phyloP scores from a whole-genome alignment of 345 rosid genomes.

The Bruguiera parviflora region DNA sequence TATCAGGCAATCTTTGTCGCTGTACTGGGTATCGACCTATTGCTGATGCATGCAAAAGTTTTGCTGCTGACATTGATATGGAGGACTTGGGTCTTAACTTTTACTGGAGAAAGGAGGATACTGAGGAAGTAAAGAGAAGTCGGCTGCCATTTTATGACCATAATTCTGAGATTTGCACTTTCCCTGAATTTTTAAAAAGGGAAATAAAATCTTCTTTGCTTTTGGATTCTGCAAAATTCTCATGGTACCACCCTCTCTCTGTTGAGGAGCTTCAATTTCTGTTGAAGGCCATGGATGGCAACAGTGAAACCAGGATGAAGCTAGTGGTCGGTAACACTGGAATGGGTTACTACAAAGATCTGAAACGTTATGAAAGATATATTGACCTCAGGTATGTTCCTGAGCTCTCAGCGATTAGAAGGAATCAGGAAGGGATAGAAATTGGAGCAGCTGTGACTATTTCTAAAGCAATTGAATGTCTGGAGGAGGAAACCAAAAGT shows the following conservation, averaged over 20 bases:
- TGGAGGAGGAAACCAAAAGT: conserved; percentile 36
- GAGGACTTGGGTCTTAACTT: conserved; percentile 85
- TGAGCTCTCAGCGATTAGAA: conserved; percentile 52
- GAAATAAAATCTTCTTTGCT: conserved; percentile 22
- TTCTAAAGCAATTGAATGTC: conserved; percentile 56
- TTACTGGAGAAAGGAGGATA: conserved; percentile 69
- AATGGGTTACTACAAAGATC: conserved; percentile 67
- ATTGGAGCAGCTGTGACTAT: conserved; percentile 81
- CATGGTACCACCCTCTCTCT: conserved; percentile 52
- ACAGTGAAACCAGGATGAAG: conserved; percentile 27
- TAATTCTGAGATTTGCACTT: conserved; percentile 30
- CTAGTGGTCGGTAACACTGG: conserved; percentile 78
- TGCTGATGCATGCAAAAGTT: conserved; percentile 87
- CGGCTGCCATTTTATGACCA: conserved; percentile 43
- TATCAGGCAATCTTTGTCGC: conserved; percentile 83
- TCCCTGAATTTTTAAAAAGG: conserved; percentile 67
- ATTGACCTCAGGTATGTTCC: conserved; percentile 59
- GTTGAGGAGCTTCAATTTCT: conserved; percentile 47
- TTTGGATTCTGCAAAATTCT: conserved; percentile 38
- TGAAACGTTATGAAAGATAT: conserved; percentile 41
- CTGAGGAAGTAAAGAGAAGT: conserved; percentile 40
- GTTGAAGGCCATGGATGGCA: conserved; percentile 22
- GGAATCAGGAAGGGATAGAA: conserved; percentile 47
- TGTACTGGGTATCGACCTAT: conserved; percentile 95
- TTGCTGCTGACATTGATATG: conserved; percentile 72